These are phyloP conservation scores for Kodamaea anthophila DNA, from an alignment of 1,139 yeast genomes.

Conservation along the genomic window DNA sequence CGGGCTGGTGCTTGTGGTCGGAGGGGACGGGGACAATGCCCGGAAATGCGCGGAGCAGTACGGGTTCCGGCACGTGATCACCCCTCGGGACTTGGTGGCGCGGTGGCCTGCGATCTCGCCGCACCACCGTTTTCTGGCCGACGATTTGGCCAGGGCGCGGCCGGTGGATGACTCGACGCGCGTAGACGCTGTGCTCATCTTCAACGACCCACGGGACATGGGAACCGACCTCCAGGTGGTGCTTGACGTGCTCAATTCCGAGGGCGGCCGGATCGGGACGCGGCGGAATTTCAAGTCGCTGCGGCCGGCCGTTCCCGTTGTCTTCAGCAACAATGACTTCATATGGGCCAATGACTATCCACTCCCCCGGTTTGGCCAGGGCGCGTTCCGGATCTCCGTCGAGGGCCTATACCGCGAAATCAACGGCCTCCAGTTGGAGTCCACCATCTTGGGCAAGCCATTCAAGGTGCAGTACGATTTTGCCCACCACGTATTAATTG, in stretches of 20 bases:
- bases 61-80: slow-evolving; percentile 76
- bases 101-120: slow-evolving; percentile 64
- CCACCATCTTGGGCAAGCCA: slow-evolving; percentile 80
- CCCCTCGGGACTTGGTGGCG: slow-evolving; percentile 66
- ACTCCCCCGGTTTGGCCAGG: slow-evolving; percentile 87
- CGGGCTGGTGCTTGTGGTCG: slow-evolving; percentile 70
- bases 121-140: slow-evolving; percentile 49
- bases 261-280: slow-evolving; percentile 64
- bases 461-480: slow-evolving; percentile 73
- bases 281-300: slow-evolving; percentile 20
- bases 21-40: slow-evolving; percentile 69
- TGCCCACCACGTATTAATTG: slow-evolving; percentile 66
- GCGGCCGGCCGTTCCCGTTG: slow-evolving; percentile 67
- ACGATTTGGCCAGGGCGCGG: slow-evolving; percentile 42
- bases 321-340: slow-evolving; percentile 83
- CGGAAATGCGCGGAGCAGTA: slow-evolving; percentile 68
- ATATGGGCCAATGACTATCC: slow-evolving; percentile 84
- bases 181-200: slow-evolving; percentile 76
- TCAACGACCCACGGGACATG: slow-evolving; percentile 90
- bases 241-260: slow-evolving; percentile 62
- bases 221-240: slow-evolving; percentile 80
- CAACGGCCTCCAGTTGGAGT: slow-evolving; percentile 43
- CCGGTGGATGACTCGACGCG: slow-evolving; percentile 30
- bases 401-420: slow-evolving; percentile 57
- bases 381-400: slow-evolving; percentile 68